These are phyloP conservation scores for Lanmaoa pseudosensibilis DNA, from an alignment of 768 basidiomycete genomes.

Conservation along the genomic window DNA sequence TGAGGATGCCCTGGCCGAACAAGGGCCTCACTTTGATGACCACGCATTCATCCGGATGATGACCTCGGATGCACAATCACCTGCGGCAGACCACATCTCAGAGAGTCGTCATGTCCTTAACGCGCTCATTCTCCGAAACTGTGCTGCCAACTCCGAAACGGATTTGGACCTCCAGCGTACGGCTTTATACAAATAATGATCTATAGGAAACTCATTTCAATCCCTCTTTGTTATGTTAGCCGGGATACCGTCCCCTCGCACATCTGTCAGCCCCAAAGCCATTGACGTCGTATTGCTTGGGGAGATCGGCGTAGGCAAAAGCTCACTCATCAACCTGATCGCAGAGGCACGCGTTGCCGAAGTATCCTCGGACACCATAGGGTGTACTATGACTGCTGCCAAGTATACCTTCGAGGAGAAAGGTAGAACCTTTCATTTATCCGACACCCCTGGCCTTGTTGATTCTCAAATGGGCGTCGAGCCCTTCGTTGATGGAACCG, in stretches of 20 bases:
- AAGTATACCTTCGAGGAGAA: constrained; percentile 27
- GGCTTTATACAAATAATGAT: constrained; percentile 9
- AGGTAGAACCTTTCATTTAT: constrained; percentile 24
- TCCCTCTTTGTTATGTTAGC: constrained; percentile 6
- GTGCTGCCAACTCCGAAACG: not conserved
- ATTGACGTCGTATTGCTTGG: constrained; percentile 39
- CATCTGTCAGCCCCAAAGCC: not conserved
- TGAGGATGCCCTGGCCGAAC: constrained; percentile 1
- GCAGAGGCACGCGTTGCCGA: constrained; percentile 23
- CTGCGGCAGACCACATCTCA: constrained; percentile 2
- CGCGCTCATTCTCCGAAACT: constrained; percentile 14
- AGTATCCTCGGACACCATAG: constrained; percentile 32
- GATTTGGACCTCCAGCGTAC: not conserved
- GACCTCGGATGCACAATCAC: not conserved
- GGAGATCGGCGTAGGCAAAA: constrained; percentile 38
- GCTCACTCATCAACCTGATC: constrained; percentile 44
- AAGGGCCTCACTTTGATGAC: constrained; percentile 17
- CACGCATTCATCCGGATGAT: constrained; percentile 16
- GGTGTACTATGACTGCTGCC: constrained; percentile 33
- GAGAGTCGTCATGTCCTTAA: constrained; percentile 14
- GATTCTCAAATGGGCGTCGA: constrained; percentile 23
- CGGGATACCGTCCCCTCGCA: constrained; percentile 4
- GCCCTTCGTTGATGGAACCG: constrained; percentile 24
- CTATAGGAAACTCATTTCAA: constrained; percentile 13
- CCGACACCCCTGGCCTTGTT: constrained; percentile 36